Percentiles rank a stretch among this genome's conserved stretches.
Evolutionary conservation across 768 basidiomycete genomes (phyloP).

Genomic region (Leccinum obscurum): DNA sequence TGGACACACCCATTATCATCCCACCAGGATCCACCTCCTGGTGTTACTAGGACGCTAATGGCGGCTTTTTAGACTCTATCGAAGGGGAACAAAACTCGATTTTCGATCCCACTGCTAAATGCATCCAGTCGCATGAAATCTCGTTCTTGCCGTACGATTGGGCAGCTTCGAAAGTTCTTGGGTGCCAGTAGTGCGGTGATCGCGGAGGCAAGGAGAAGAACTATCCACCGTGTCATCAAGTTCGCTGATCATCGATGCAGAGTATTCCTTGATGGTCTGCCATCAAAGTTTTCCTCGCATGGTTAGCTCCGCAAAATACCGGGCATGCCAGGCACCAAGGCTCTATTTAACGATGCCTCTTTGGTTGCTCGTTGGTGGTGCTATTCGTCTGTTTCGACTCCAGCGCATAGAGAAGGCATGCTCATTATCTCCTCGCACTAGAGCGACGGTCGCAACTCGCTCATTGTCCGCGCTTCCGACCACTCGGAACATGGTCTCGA

Average conservation of each 20-base stretch:
- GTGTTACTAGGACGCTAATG: too few species aligned
- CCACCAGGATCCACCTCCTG: too few species aligned
- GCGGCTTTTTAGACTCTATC: too few species aligned
- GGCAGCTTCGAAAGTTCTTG: not conserved
- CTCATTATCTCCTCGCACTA: not conserved
- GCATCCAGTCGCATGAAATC: not conserved
- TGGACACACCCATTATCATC: slow-evolving; percentile 57
- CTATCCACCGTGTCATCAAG: not conserved
- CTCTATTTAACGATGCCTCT: slow-evolving; percentile 2
- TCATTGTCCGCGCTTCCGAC: not conserved
- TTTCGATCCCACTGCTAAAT: not conserved
- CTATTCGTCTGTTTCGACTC: not conserved
- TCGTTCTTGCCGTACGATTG: not conserved
- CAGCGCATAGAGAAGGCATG: not conserved
- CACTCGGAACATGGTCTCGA: not conserved
- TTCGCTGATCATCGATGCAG: slow-evolving; percentile 3
- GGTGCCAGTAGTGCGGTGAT: slow-evolving; percentile 1
- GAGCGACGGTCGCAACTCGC: slow-evolving; percentile 3
- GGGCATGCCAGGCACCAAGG: not conserved
- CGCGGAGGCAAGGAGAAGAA: slow-evolving; percentile 1
- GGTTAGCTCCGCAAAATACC: too few species aligned
- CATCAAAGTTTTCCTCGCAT: not conserved
- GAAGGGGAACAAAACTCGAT: too few species aligned
- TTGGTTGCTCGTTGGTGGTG: not conserved
- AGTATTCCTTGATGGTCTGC: not conserved